Evolutionary conservation across 176 grass and related monocot species (phyloP).

Genomic region (Phoenix dactylifera): DNA sequence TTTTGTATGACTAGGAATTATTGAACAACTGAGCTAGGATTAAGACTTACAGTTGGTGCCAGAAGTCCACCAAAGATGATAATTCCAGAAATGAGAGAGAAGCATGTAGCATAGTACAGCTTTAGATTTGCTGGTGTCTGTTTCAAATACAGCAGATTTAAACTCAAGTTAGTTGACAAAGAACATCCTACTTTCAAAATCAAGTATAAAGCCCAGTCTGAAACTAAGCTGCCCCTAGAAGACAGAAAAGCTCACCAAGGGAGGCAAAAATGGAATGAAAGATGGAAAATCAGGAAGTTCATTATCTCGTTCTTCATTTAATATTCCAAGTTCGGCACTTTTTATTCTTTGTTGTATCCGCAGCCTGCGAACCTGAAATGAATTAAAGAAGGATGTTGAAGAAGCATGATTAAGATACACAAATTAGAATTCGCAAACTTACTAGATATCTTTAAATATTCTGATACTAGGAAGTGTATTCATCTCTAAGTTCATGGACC

Average conservation of each 20-base stretch:
- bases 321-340: constrained; percentile 88
- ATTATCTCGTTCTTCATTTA: constrained; percentile 55
- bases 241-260: constrained; percentile 40
- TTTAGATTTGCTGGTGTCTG: constrained; percentile 98
- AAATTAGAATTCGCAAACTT: background rate
- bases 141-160: constrained; percentile 22
- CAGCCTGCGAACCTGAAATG: constrained; percentile 70
- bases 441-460: too few species aligned
- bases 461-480: too few species aligned
- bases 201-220: too few species aligned
- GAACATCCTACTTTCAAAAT: too few species aligned
- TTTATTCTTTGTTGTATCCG: constrained; percentile 99
- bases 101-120: constrained; percentile 84
- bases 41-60: constrained; percentile 86
- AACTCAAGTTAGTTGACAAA: background rate
- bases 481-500: too few species aligned
- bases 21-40: too few species aligned
- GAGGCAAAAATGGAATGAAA: constrained; percentile 95
- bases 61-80: constrained; percentile 96
- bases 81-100: constrained; percentile 75
- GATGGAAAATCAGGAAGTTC: constrained; percentile 99
- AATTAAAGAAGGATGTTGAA: background rate
- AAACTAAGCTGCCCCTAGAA: background rate
- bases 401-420: constrained; percentile 10
- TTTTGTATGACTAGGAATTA: too few species aligned